Percentiles rank a stretch among this genome's conserved stretches.
These are phyloP conservation scores for Raddia guianensis DNA, from an alignment of 176 grass and related monocot genomes.

Conservation along the genomic window DNA sequence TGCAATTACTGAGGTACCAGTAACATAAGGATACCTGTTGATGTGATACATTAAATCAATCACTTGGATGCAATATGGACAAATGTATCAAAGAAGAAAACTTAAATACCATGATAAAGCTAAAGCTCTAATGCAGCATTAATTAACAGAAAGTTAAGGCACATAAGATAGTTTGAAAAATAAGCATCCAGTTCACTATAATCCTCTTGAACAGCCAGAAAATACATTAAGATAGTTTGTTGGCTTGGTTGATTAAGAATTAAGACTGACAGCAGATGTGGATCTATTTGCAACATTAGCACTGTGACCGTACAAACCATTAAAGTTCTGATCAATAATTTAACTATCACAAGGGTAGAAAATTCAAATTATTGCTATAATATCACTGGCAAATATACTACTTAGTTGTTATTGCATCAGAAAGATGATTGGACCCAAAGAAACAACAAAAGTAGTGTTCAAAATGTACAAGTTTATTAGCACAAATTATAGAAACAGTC, in stretches of 20 bases:
- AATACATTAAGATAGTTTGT: not conserved
- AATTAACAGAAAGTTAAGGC: no score
- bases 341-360: not conserved
- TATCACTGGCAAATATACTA: not conserved
- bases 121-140: not conserved
- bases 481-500: not conserved
- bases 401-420: conserved; percentile 5
- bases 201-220: no score
- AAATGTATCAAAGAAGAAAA: not conserved
- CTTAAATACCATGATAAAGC: no score
- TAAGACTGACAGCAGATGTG: not conserved
- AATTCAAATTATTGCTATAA: not conserved
- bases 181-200: no score
- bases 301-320: not conserved
- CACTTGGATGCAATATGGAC: not conserved
- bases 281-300: not conserved
- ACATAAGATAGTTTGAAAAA: no score
- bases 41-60: conserved; percentile 40
- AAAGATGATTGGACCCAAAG: not conserved
- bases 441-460: not conserved
- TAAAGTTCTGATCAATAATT: not conserved
- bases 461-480: not conserved
- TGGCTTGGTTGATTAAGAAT: not conserved
- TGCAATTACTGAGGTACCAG: conserved; percentile 86
- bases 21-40: conserved; percentile 89